phyloP scores from a whole-genome alignment of 306 rosid species.

The Begonia masoniana region DNA sequence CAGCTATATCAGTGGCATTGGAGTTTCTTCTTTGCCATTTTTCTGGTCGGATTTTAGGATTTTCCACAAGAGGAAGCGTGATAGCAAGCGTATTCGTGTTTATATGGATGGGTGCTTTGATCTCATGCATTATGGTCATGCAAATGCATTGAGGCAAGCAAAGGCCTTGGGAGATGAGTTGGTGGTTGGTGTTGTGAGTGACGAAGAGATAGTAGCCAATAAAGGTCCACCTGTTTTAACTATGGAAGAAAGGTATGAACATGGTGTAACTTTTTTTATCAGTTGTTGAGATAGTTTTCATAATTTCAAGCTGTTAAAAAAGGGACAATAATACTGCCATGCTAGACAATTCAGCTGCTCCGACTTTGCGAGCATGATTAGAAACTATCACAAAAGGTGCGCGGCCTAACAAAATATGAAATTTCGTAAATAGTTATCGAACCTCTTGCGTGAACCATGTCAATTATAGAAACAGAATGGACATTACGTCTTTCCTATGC shows the following conservation, averaged over 20 bases:
- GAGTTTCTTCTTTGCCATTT: conserved; percentile 51
- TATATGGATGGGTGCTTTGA: conserved; percentile 99
- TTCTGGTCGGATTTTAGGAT: conserved; percentile 62
- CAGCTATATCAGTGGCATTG: conserved; percentile 71
- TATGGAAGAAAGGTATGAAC: conserved; percentile 74
- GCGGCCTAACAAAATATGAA: no score
- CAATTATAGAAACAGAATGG: no score
- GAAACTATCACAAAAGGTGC: no score
- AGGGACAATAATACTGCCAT: no score
- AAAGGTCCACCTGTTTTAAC: conserved; percentile 95
- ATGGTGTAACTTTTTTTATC: background rate
- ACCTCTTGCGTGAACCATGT: no score
- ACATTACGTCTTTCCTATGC: no score
- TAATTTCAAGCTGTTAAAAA: no score
- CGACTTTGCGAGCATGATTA: no score
- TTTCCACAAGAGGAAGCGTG: conserved; percentile 52
- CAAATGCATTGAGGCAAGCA: conserved; percentile 97
- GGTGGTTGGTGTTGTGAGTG: conserved; percentile 84
- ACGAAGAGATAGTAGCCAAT: conserved; percentile 78
- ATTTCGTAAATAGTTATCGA: no score
- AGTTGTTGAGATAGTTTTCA: no score
- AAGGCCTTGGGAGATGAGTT: conserved; percentile 93
- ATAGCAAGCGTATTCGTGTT: conserved; percentile 72
- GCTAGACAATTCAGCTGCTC: no score
- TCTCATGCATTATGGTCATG: conserved; percentile 99